A percentile compares a stretch with the other conserved stretches of the same genome.
Evolutionary conservation across 2,329 filamentous ascomycete species (phyloP).

Genomic region (Periconia digitata): DNA sequence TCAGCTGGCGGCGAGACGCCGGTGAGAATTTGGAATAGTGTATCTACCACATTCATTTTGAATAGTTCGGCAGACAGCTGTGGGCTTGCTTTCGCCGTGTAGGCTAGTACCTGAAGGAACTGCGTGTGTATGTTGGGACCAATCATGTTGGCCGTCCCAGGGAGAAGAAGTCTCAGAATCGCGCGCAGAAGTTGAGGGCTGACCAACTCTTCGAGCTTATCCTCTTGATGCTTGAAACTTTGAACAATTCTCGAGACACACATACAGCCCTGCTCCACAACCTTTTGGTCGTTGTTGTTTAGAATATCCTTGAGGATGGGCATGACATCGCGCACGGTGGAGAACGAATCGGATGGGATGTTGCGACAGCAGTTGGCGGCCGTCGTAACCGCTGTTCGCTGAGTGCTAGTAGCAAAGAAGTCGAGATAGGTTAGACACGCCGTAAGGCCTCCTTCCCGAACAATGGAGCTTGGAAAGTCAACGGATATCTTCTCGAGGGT

Average conservation of each 20-base stretch:
- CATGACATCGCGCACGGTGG: constrained; percentile 93
- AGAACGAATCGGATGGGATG: constrained; percentile 90
- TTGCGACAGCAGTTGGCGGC: constrained; percentile 98
- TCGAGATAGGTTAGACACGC: constrained; percentile 96
- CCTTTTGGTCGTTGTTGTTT: constrained; percentile 89
- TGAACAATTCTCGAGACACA: constrained; percentile 96
- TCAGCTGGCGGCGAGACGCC: constrained; percentile 88
- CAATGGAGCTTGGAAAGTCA: constrained; percentile 92
- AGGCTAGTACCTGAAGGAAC: constrained; percentile 87
- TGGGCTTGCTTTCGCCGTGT: constrained; percentile 86
- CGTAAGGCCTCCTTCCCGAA: constrained; percentile 90
- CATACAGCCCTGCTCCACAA: constrained; percentile 93
- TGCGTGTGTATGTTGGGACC: constrained; percentile 94
- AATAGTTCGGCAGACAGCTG: constrained; percentile 84
- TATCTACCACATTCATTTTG: constrained; percentile 96
- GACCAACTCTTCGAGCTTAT: constrained; percentile 88
- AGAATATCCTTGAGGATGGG: constrained; percentile 89
- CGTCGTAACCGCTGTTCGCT: constrained; percentile 93
- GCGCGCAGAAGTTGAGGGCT: constrained; percentile 83
- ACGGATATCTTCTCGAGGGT: constrained; percentile 97
- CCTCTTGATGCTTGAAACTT: constrained; percentile 87
- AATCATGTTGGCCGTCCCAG: constrained; percentile 93
- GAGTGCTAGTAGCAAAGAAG: constrained; percentile 96
- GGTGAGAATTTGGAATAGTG: constrained; percentile 93
- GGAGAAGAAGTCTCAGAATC: constrained; percentile 82